Evolutionary conservation across 139 green algal species (phyloP).

Genomic region (Raphidocelis subcapitata): DNA sequence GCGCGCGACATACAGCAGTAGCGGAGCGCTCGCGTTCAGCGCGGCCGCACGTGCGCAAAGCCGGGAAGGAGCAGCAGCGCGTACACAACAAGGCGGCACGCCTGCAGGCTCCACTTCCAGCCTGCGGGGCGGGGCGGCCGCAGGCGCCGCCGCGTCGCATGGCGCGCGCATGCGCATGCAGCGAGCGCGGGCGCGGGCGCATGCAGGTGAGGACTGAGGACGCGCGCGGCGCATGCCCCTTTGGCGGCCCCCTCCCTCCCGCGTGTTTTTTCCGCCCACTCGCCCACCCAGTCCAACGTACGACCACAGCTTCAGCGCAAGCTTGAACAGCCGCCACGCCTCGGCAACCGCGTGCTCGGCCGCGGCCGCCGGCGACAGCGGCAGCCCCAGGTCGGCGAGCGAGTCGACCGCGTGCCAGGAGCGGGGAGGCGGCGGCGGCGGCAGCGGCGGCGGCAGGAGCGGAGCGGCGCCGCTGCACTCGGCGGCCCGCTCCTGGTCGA

Average conservation of each 20-base stretch:
- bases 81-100: slow-evolving; percentile 51
- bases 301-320: slow-evolving; percentile 36
- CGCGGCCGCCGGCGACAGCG: slow-evolving; percentile 1
- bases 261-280: no score
- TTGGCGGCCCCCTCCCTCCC: no score
- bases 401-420: slow-evolving; percentile 22
- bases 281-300: slow-evolving; percentile 55
- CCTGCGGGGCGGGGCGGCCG: slow-evolving; percentile 27
- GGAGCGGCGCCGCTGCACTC: no score
- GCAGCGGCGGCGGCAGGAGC: no score
- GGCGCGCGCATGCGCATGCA: no score
- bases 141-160: no score
- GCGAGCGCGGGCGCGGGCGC: no score
- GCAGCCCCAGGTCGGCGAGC: slow-evolving; percentile 24
- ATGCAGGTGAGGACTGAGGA: no score
- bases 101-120: slow-evolving; percentile 46
- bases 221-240: no score
- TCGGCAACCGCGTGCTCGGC: slow-evolving; percentile 7
- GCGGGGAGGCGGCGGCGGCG: no score
- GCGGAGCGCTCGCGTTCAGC: not conserved
- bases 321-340: slow-evolving; percentile 8
- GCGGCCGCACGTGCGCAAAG: slow-evolving; percentile 48
- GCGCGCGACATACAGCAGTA: no score
- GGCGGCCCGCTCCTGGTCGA: no score
- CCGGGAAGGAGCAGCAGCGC: slow-evolving; percentile 54